phyloP scores from a whole-genome alignment of 352 stramenopile genomes.

The Globisporangium okanoganense region DNA sequence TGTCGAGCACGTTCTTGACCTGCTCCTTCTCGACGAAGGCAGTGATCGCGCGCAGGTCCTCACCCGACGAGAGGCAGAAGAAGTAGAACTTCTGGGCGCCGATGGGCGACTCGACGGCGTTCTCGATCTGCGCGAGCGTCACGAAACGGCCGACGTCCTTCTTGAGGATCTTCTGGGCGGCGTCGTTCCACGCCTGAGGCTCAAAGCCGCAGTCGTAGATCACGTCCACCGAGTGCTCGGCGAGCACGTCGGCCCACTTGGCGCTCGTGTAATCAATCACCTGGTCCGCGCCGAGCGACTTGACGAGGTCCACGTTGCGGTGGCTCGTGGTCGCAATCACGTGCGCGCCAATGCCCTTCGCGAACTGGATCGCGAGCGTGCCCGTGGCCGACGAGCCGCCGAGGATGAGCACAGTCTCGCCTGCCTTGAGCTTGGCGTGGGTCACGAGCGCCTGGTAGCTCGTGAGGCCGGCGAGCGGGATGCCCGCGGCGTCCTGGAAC shows the following conservation, averaged over 20 bases:
- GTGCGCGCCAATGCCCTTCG: slow-evolving; percentile 13
- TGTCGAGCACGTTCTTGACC: background rate
- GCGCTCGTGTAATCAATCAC: slow-evolving; percentile 65
- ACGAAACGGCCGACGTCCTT: slow-evolving; percentile 25
- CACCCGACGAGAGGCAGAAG: background rate
- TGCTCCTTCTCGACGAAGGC: background rate
- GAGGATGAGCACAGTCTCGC: slow-evolving; percentile 26
- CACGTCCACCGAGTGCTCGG: slow-evolving; percentile 25
- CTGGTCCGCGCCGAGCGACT: slow-evolving; percentile 36
- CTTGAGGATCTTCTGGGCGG: slow-evolving; percentile 28
- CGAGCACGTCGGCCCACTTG: slow-evolving; percentile 25
- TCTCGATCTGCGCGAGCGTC: slow-evolving; percentile 21
- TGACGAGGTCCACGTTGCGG: slow-evolving; percentile 34
- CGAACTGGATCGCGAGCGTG: slow-evolving; percentile 25
- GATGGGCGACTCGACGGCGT: slow-evolving; percentile 35
- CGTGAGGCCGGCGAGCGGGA: slow-evolving; percentile 21
- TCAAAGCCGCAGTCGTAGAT: slow-evolving; percentile 32
- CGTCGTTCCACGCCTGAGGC: slow-evolving; percentile 23
- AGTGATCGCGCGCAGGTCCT: background rate
- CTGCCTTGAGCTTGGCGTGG: slow-evolving; percentile 17
- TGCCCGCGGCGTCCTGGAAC: slow-evolving; percentile 22
- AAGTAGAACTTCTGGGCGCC: slow-evolving; percentile 21
- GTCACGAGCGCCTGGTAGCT: slow-evolving; percentile 21
- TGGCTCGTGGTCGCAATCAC: slow-evolving; percentile 17
- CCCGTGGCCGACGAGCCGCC: slow-evolving; percentile 20